A percentile compares a stretch with the other conserved stretches of the same genome.
Conservation (phyloP, 2,329 filamentous ascomycete species). For the Biscogniauxia marginata region DNA sequence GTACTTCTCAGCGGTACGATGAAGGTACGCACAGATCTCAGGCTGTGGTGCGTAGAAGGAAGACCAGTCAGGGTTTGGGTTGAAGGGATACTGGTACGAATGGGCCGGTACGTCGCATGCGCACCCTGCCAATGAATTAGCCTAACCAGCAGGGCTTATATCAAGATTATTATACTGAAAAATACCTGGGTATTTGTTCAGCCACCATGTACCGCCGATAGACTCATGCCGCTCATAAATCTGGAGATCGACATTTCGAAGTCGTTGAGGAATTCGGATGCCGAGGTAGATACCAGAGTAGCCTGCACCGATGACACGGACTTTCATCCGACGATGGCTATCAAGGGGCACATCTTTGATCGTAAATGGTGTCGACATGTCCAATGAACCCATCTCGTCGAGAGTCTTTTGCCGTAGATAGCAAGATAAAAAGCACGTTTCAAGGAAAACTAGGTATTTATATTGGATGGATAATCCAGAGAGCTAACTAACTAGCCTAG, state of each 20-base stretch:
- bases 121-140: slow-evolving; percentile 24
- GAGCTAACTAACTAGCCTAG: no score
- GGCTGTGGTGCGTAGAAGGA: slow-evolving; percentile 46
- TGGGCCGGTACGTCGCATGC: slow-evolving; percentile 42
- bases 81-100: slow-evolving; percentile 56
- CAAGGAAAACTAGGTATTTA: no score
- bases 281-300: slow-evolving; percentile 36
- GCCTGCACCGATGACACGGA: slow-evolving; percentile 37
- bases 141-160: not conserved
- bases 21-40: slow-evolving; percentile 52
- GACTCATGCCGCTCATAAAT: slow-evolving; percentile 36
- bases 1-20: slow-evolving; percentile 45
- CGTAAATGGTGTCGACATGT: slow-evolving; percentile 11
- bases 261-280: slow-evolving; percentile 34
- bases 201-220: slow-evolving; percentile 39
- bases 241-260: slow-evolving; percentile 33
- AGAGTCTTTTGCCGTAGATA: not conserved
- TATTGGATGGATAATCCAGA: no score
- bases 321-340: slow-evolving; percentile 32
- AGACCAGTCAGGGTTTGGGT: slow-evolving; percentile 55
- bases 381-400: slow-evolving; percentile 6
- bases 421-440: no score
- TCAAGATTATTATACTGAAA: not conserved
- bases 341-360: slow-evolving; percentile 31
- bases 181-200: slow-evolving; percentile 37